A percentile compares a stretch with the other conserved stretches of the same genome.
Conservation (phyloP, 495 filamentous ascomycete species). For the Talaromyces thailandensis region DNA sequence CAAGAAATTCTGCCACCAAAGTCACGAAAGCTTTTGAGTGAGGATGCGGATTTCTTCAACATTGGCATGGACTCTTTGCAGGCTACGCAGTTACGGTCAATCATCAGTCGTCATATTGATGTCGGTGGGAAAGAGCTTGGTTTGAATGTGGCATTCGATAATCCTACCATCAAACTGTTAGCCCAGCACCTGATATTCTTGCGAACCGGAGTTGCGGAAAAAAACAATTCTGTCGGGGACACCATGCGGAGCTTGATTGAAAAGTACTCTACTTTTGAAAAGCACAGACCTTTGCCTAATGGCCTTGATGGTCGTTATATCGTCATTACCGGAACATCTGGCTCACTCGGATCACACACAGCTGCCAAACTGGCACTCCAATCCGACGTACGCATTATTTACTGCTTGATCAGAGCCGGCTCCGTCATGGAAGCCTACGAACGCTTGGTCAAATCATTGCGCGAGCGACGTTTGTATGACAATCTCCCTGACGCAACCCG, state of each 20-base stretch:
- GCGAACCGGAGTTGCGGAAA: slow-evolving; percentile 14
- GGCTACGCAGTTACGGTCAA: slow-evolving; percentile 37
- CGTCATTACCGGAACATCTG: slow-evolving; percentile 22
- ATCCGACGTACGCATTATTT: slow-evolving; percentile 27
- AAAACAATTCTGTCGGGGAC: slow-evolving; percentile 17
- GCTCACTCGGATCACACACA: slow-evolving; percentile 17
- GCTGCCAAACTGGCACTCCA: slow-evolving; percentile 13
- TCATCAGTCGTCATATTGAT: slow-evolving; percentile 24
- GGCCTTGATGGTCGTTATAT: slow-evolving; percentile 13
- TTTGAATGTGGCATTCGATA: slow-evolving; percentile 38
- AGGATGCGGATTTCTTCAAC: slow-evolving; percentile 42
- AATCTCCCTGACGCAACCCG: slow-evolving; percentile 10
- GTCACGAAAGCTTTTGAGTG: slow-evolving; percentile 10
- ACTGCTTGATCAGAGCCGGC: slow-evolving; percentile 48
- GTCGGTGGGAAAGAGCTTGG: slow-evolving; percentile 25
- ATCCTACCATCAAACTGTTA: slow-evolving; percentile 28
- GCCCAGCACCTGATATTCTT: slow-evolving; percentile 20
- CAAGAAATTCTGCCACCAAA: background rate
- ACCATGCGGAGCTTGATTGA: slow-evolving; percentile 26
- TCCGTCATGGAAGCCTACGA: slow-evolving; percentile 32
- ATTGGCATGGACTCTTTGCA: slow-evolving; percentile 48
- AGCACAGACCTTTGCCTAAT: slow-evolving; percentile 20
- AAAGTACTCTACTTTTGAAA: slow-evolving; percentile 28
- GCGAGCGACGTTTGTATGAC: slow-evolving; percentile 20
- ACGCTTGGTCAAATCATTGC: slow-evolving; percentile 42